A percentile compares a stretch with the other conserved stretches of the same genome.
phyloP scores from a whole-genome alignment of 768 basidiomycete genomes.

The Russula earlei region DNA sequence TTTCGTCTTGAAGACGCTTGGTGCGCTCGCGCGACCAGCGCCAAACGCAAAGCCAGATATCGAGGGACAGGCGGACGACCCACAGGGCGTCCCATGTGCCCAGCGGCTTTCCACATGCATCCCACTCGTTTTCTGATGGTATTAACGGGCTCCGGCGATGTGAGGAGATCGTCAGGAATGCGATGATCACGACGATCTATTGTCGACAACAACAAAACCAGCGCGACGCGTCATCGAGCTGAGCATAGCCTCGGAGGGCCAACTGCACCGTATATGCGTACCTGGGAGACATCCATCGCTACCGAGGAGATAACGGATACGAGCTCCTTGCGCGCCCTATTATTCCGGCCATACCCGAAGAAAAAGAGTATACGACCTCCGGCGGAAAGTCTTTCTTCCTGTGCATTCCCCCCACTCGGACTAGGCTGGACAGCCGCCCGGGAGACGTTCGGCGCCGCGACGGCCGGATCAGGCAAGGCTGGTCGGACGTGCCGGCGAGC shows the following conservation, averaged over 20 bases:
- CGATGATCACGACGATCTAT: slow-evolving; percentile 44
- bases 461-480: neutral
- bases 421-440: neutral
- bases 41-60: slow-evolving; percentile 46
- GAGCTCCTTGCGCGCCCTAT: slow-evolving; percentile 42
- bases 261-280: slow-evolving; percentile 24
- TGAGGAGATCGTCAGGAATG: slow-evolving; percentile 41
- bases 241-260: neutral
- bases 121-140: slow-evolving; percentile 41
- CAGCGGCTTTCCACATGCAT: slow-evolving; percentile 53
- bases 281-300: slow-evolving; percentile 45
- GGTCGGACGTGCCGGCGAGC: neutral
- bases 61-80: slow-evolving; percentile 44
- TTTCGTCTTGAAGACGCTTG: slow-evolving; percentile 18
- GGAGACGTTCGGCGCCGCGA: neutral
- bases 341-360: slow-evolving; percentile 47
- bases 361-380: slow-evolving; percentile 27
- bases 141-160: slow-evolving; percentile 37
- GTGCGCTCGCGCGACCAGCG: slow-evolving; percentile 33
- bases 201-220: neutral
- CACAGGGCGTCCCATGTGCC: slow-evolving; percentile 62
- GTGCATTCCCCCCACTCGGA: neutral
- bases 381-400: neutral
- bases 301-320: slow-evolving; percentile 45
- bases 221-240: neutral